Evolutionary conservation across 108 stramenopile genomes (phyloP).

Genomic region (Conticribra guillardii): DNA sequence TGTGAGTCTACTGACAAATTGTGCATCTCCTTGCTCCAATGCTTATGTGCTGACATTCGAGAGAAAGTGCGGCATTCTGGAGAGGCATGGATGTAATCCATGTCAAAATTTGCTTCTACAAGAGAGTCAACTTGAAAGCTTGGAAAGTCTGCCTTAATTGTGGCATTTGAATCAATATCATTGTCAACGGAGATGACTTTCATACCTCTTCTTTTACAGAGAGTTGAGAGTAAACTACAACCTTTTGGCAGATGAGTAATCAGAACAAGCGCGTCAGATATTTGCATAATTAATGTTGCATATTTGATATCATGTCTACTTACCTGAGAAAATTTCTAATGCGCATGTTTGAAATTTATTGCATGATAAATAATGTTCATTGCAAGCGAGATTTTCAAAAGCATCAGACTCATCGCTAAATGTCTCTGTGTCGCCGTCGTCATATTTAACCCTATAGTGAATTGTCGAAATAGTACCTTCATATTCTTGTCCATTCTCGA

Average conservation of each 20-base stretch:
- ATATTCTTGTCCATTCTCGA: constrained; percentile 33
- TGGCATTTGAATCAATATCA: constrained; percentile 34
- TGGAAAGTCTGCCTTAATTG: constrained; percentile 30
- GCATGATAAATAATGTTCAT: neutral
- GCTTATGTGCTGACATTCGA: constrained; percentile 30
- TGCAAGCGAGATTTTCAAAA: constrained; percentile 24
- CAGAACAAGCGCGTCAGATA: too few species aligned
- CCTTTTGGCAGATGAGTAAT: too few species aligned
- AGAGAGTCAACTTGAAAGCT: constrained; percentile 21
- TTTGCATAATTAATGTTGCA: too few species aligned
- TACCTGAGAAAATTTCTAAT: constrained; percentile 36
- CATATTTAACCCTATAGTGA: constrained; percentile 27
- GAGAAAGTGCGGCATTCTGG: constrained; percentile 49
- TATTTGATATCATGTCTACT: too few species aligned
- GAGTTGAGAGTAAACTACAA: constrained; percentile 34
- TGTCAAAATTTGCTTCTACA: neutral
- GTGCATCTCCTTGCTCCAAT: constrained; percentile 32
- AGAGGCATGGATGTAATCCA: constrained; percentile 56
- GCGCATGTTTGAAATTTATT: constrained; percentile 3
- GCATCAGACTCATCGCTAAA: constrained; percentile 15
- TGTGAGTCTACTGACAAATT: constrained; percentile 21
- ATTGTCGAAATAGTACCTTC: constrained; percentile 26
- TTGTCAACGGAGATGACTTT: constrained; percentile 30
- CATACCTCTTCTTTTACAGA: constrained; percentile 32
- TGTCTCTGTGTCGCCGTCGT: constrained; percentile 37